Evolutionary conservation across 805 yeast species (phyloP).

Genomic region (Ogataea sp.): DNA sequence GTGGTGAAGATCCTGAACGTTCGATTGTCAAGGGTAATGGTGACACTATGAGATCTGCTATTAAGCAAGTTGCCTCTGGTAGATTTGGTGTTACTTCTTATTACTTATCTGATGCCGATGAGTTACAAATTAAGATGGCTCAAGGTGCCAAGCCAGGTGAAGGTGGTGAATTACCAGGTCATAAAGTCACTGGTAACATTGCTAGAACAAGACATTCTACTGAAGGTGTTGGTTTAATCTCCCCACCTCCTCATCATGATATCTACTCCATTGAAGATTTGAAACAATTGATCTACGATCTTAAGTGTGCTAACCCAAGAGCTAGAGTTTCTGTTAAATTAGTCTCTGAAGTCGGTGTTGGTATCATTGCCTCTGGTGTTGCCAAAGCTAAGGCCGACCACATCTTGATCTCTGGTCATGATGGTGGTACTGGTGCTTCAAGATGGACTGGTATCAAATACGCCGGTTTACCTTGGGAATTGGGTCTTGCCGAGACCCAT

Average conservation of each 20-base stretch:
- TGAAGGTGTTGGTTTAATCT: constrained; percentile 91
- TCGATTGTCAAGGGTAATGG: constrained; percentile 75
- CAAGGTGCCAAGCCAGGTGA: constrained; percentile 99
- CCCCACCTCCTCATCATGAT: constrained; percentile 99
- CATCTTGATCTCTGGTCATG: constrained; percentile 92
- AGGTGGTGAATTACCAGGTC: constrained; percentile 98
- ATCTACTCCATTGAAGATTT: constrained; percentile 96
- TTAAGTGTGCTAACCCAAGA: constrained; percentile 95
- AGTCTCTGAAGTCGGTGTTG: constrained; percentile 98
- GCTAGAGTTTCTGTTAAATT: constrained; percentile 95
- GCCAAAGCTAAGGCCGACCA: constrained; percentile 99
- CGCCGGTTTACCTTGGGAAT: constrained; percentile 98
- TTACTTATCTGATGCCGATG: constrained; percentile 93
- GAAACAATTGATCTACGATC: constrained; percentile 92
- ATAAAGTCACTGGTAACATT: constrained; percentile 79
- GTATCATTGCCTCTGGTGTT: constrained; percentile 98
- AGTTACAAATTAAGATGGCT: constrained; percentile 96
- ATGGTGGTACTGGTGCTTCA: constrained; percentile 99
- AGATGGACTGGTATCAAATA: constrained; percentile 94
- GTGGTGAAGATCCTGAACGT: constrained; percentile 96
- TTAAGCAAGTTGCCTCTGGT: constrained; percentile 96
- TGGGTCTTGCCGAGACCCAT: constrained; percentile 96
- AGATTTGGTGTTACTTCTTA: constrained; percentile 96
- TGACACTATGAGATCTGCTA: constrained; percentile 98
- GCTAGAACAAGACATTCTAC: constrained; percentile 97